Conservation (phyloP, 768 basidiomycete species). For the Leccinum truebloodii region DNA sequence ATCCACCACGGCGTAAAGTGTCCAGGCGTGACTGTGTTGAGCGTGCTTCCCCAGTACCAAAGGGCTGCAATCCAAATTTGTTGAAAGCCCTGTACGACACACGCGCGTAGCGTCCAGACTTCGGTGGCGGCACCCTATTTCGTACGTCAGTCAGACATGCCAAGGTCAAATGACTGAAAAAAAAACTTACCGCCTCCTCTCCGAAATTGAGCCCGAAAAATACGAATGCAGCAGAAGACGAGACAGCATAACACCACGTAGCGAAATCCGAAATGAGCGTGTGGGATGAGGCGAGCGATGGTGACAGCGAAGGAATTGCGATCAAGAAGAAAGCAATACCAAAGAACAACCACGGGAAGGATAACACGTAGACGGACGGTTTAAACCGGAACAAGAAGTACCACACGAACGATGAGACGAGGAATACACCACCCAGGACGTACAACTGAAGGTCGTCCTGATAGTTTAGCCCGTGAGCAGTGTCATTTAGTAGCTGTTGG, state of each 20-base stretch:
- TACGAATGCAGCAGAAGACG: slow-evolving; percentile 89
- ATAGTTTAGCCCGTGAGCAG: slow-evolving; percentile 85
- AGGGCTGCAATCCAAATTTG: slow-evolving; percentile 95
- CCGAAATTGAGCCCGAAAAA: slow-evolving; percentile 98
- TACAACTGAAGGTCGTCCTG: slow-evolving; percentile 81
- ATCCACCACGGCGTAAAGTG: slow-evolving; percentile 83
- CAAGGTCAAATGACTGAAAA: not conserved
- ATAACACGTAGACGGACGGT: slow-evolving; percentile 86
- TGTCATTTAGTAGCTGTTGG: slow-evolving; percentile 94
- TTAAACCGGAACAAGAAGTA: slow-evolving; percentile 85
- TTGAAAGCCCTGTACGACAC: slow-evolving; percentile 92
- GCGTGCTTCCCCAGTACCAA: slow-evolving; percentile 92
- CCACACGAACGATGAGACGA: slow-evolving; percentile 85
- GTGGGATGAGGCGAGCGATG: slow-evolving; percentile 59
- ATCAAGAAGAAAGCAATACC: slow-evolving; percentile 90
- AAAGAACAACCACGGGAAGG: slow-evolving; percentile 90
- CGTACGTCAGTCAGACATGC: slow-evolving; percentile 3
- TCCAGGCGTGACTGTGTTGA: slow-evolving; percentile 55
- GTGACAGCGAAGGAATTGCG: slow-evolving; percentile 76
- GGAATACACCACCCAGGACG: slow-evolving; percentile 87
- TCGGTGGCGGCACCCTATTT: slow-evolving; percentile 87
- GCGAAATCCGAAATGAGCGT: slow-evolving; percentile 70
- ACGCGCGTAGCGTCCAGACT: slow-evolving; percentile 89
- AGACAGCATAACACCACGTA: slow-evolving; percentile 90
- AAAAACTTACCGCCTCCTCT: slow-evolving; percentile 76